Percentiles rank a stretch among this genome's conserved stretches.
phyloP scores from a whole-genome alignment of 805 yeast genomes.

The Candida maris region DNA sequence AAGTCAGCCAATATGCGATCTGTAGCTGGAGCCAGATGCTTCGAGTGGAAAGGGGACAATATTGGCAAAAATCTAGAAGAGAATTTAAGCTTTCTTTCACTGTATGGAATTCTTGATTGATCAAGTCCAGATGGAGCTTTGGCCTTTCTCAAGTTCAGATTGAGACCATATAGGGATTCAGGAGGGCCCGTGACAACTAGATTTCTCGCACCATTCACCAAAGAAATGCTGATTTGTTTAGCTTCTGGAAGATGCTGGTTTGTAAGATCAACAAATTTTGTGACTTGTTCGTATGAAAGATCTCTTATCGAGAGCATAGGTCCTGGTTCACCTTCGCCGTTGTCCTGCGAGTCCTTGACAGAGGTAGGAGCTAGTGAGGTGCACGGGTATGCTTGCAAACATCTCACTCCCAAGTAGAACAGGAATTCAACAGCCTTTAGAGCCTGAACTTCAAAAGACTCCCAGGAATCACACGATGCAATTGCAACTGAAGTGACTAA shows the following conservation, averaged over 20 bases:
- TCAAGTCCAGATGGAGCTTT: conserved; percentile 94
- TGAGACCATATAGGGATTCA: conserved; percentile 93
- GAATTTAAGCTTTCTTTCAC: conserved; percentile 91
- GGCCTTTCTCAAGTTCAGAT: conserved; percentile 85
- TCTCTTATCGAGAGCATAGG: conserved; percentile 97
- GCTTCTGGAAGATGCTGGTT: conserved; percentile 90
- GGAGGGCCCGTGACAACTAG: conserved; percentile 98
- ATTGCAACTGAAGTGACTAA: conserved; percentile 90
- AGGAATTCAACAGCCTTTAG: conserved; percentile 77
- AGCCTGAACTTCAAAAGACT: conserved; percentile 66
- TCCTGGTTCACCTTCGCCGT: conserved; percentile 94
- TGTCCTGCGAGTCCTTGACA: conserved; percentile 85
- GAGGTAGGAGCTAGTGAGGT: conserved; percentile 93
- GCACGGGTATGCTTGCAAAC: conserved; percentile 85
- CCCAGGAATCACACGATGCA: conserved; percentile 82
- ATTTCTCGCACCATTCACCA: conserved; percentile 93
- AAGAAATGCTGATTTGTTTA: conserved; percentile 85
- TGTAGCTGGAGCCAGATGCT: conserved; percentile 71
- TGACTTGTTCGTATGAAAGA: conserved; percentile 74
- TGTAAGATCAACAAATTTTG: conserved; percentile 75
- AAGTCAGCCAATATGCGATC: conserved; percentile 65
- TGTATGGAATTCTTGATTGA: conserved; percentile 90
- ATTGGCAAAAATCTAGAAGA: conserved; percentile 93
- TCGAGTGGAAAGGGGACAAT: conserved; percentile 95
- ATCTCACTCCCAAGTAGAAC: conserved; percentile 91